Evolutionary conservation across 139 green algal species (phyloP).

Genomic region (Bryopsis sp.): DNA sequence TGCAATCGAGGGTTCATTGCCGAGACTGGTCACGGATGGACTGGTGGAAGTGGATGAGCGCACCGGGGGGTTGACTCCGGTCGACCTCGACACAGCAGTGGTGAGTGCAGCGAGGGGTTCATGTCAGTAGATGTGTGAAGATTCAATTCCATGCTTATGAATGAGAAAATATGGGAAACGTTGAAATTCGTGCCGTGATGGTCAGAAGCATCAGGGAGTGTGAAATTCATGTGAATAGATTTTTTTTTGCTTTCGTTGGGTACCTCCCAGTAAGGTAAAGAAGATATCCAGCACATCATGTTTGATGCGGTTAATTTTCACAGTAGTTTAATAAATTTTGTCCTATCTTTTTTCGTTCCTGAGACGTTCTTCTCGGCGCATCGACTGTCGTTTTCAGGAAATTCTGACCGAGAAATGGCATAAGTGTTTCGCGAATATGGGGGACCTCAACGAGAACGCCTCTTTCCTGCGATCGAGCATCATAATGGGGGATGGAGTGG

Average conservation of each 20-base stretch:
- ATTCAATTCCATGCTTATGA: neutral
- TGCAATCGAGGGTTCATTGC: constrained; percentile 32
- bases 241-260: neutral
- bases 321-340: neutral
- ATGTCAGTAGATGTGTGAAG: neutral
- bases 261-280: neutral
- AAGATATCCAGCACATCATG: neutral
- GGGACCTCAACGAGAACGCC: neutral
- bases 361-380: neutral
- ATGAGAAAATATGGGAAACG: neutral
- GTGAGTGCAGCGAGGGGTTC: neutral
- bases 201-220: neutral
- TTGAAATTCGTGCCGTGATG: neutral
- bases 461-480: neutral
- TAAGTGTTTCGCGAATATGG: neutral
- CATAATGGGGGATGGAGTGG: too few species aligned
- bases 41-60: constrained; percentile 18
- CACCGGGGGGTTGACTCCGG: neutral
- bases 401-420: neutral
- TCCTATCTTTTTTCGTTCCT: neutral
- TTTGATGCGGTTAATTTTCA: neutral
- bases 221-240: neutral
- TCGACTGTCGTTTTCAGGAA: neutral
- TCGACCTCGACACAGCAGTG: neutral
- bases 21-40: constrained; percentile 28